Evolutionary conservation across 441 rosid species (phyloP).

Genomic region (Sinapis alba): DNA sequence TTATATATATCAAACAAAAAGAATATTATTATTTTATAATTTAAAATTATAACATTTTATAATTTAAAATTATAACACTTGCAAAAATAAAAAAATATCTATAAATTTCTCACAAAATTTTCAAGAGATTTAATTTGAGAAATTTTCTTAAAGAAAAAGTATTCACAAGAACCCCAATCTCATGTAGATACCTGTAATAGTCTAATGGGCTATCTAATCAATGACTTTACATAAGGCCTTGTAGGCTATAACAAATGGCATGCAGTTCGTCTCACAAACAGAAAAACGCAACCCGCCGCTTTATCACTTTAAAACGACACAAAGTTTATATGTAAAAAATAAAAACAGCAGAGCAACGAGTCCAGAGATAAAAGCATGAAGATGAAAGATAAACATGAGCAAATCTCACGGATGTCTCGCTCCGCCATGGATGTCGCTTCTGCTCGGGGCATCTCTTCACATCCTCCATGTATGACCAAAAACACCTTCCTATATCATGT

Average conservation of each 20-base stretch:
- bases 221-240: neutral
- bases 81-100: too few species aligned
- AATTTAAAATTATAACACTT: too few species aligned
- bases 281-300: conserved; percentile 18
- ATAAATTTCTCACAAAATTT: neutral
- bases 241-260: neutral
- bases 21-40: too few species aligned
- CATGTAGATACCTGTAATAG: too few species aligned
- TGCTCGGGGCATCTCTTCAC: conserved; percentile 34
- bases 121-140: neutral
- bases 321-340: neutral
- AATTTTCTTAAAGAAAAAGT: too few species aligned
- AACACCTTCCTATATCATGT: neutral
- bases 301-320: conserved; percentile 1
- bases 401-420: conserved; percentile 40
- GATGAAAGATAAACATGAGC: conserved; percentile 26
- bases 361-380: conserved; percentile 33
- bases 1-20: too few species aligned
- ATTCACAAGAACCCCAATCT: too few species aligned
- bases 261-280: neutral
- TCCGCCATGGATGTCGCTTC: conserved; percentile 59
- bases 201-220: neutral
- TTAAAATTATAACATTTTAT: too few species aligned
- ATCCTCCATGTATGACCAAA: conserved; percentile 36
- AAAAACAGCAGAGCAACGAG: conserved; percentile 28